A percentile compares a stretch with the other conserved stretches of the same genome.
phyloP scores from a whole-genome alignment of 345 rosid genomes.

The Cochlearia excelsa region DNA sequence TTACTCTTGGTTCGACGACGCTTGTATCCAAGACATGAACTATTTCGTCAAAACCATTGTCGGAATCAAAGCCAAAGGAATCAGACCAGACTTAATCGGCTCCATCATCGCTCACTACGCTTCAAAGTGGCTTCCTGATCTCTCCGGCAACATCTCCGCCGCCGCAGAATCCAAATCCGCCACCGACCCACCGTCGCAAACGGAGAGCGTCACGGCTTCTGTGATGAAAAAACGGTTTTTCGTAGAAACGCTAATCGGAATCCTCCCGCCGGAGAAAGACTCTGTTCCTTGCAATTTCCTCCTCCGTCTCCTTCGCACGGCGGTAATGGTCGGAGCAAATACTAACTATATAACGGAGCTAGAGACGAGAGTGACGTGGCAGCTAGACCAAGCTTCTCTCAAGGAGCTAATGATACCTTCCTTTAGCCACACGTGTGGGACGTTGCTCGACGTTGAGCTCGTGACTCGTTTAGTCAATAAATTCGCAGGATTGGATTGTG shows the following conservation, averaged over 20 bases:
- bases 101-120: conserved; percentile 83
- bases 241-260: conserved; percentile 67
- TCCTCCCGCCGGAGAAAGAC: conserved; percentile 83
- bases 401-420: conserved; percentile 91
- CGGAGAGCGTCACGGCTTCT: conserved; percentile 57
- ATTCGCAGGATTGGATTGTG: conserved; percentile 48
- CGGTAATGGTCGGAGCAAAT: conserved; percentile 76
- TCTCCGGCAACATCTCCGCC: conserved; percentile 40
- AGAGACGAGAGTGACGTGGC: conserved; percentile 76
- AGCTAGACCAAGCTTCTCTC: conserved; percentile 78
- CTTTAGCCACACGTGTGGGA: conserved; percentile 68
- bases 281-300: conserved; percentile 79
- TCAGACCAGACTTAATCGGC: conserved; percentile 77
- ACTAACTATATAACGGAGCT: conserved; percentile 56
- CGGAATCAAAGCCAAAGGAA: conserved; percentile 77
- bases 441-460: conserved; percentile 78
- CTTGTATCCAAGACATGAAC: conserved; percentile 85
- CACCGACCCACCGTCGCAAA: conserved; percentile 4
- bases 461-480: conserved; percentile 61
- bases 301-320: conserved; percentile 73
- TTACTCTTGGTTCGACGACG: conserved; percentile 63
- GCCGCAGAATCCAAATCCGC: not conserved
- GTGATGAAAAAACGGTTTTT: conserved; percentile 79
- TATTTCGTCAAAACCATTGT: conserved; percentile 80
- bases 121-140: conserved; percentile 90